Conservation (phyloP, 2,329 filamentous ascomycete genomes). For the Aspergillus neotritici region DNA sequence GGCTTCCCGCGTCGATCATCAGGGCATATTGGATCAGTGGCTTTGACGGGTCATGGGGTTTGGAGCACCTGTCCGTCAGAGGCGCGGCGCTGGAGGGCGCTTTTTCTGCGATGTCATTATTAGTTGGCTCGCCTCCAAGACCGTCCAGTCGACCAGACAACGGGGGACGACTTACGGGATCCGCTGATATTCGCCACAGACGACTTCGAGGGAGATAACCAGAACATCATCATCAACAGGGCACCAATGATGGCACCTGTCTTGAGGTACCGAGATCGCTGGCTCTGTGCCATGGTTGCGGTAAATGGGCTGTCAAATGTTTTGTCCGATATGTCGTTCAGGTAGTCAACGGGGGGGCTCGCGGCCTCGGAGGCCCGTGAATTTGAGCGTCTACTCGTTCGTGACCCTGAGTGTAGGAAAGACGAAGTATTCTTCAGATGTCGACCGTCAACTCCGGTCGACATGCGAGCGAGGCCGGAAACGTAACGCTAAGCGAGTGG, state of each 20-base stretch:
- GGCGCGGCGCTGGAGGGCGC: conserved; percentile 33
- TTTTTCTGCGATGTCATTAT: conserved; percentile 16
- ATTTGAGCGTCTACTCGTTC: conserved; percentile 49
- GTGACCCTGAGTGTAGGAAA: conserved; percentile 45
- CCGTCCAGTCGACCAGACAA: neutral
- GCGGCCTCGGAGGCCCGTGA: conserved; percentile 43
- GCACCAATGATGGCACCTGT: conserved; percentile 56
- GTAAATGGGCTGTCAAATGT: conserved; percentile 31
- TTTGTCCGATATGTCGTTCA: conserved; percentile 38
- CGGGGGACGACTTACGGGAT: conserved; percentile 17
- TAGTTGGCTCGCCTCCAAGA: neutral
- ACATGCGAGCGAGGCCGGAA: conserved; percentile 44
- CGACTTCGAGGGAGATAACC: conserved; percentile 44
- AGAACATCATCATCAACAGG: conserved; percentile 53
- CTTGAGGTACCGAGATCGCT: conserved; percentile 57
- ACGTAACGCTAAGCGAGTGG: conserved; percentile 12
- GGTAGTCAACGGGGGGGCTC: conserved; percentile 44
- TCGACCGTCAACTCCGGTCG: conserved; percentile 49
- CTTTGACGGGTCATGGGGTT: conserved; percentile 79
- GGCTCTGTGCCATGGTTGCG: conserved; percentile 57
- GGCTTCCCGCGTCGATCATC: conserved; percentile 98
- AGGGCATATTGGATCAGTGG: conserved; percentile 95
- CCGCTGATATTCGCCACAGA: conserved; percentile 17
- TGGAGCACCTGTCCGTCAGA: conserved; percentile 69
- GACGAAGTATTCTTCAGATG: conserved; percentile 49